Evolutionary conservation across 352 stramenopile species (phyloP).

Genomic region (Pythium rishiriense): DNA sequence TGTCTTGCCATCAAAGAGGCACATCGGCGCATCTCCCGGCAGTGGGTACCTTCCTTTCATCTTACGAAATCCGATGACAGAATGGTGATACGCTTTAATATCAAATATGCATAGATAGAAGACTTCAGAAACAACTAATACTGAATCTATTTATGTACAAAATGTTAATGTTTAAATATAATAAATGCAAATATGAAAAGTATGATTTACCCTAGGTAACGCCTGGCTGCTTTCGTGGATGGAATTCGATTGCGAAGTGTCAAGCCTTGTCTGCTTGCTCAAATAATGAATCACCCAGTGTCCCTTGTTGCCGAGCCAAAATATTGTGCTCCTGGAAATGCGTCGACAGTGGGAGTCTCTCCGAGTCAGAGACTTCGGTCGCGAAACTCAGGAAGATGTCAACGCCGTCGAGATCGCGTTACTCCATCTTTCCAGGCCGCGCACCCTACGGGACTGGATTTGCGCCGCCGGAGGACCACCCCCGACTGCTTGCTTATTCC

Average conservation of each 20-base stretch:
- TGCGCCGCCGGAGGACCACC: not conserved
- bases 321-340: not conserved
- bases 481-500: not conserved
- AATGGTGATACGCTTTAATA: not conserved
- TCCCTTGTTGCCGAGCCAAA: not conserved
- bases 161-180: not conserved
- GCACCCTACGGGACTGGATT: slow-evolving; percentile 1
- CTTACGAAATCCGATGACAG: no score
- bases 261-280: not conserved
- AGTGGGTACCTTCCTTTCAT: not conserved
- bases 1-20: not conserved
- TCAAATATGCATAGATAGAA: not conserved
- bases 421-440: not conserved
- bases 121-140: not conserved
- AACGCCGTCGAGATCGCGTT: not conserved
- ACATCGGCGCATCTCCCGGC: not conserved
- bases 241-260: not conserved
- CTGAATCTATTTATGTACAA: not conserved
- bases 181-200: not conserved
- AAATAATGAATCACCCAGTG: not conserved
- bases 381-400: slow-evolving; percentile 1
- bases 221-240: not conserved
- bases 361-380: not conserved
- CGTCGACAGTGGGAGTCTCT: not conserved
- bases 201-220: not conserved